A percentile compares a stretch with the other conserved stretches of the same genome.
Conservation (phyloP, 1,284 basidiomycete species). For the Fomitopsis pinicola region DNA sequence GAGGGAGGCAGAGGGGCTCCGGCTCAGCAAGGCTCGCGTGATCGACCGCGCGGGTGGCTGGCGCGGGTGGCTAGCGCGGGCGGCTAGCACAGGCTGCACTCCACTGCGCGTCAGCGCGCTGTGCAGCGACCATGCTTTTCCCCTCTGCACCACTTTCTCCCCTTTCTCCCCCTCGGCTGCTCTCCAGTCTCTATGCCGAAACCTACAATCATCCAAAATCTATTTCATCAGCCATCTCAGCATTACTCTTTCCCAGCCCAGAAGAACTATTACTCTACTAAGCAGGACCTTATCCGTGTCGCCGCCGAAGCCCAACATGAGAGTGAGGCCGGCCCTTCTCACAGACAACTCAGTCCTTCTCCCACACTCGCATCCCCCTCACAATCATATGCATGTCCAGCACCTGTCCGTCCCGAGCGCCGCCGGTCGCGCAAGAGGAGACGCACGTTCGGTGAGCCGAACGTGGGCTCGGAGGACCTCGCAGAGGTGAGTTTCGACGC, state of each 20-base stretch:
- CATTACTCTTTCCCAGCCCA: conserved; percentile 43
- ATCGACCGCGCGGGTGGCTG: not conserved
- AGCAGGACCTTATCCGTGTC: conserved; percentile 31
- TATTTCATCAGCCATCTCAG: conserved; percentile 56
- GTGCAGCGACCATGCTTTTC: not conserved
- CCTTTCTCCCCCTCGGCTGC: conserved; percentile 1
- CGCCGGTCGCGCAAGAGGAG: not conserved
- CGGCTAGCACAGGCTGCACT: not conserved
- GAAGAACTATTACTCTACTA: conserved; percentile 48
- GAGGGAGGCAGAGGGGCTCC: not conserved
- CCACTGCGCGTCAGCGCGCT: not conserved
- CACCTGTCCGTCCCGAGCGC: not conserved
- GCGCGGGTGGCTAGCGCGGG: not conserved
- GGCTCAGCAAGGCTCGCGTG: not conserved
- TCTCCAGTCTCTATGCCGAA: conserved; percentile 38
- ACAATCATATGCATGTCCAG: not conserved
- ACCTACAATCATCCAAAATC: conserved; percentile 53
- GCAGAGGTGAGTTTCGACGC: conserved; percentile 6
- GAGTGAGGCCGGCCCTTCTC: conserved; percentile 1
- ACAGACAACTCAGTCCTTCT: not conserved
- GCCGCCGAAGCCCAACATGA: conserved; percentile 18
- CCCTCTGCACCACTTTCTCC: not conserved
- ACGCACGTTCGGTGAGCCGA: not conserved
- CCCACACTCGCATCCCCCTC: not conserved
- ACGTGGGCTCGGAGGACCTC: not conserved